Base-by-base conservation (phyloP, 768 basidiomycete species). In the Tulasnella calospora region DNA sequence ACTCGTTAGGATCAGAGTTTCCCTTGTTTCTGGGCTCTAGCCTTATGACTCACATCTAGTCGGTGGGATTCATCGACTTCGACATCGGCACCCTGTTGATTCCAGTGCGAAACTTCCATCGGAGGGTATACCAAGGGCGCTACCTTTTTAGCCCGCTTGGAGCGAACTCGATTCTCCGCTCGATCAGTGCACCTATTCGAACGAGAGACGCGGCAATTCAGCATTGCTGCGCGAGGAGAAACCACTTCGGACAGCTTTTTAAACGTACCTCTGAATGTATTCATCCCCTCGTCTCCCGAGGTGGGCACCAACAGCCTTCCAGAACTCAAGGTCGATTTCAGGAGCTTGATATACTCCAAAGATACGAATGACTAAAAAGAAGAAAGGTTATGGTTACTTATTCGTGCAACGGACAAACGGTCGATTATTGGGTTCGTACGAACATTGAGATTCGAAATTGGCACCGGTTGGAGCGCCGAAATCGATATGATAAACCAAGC, bases 401-500 rank as follows among this genome's bases (percentile, higher is more conserved):
- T 55, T 17, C 8, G 51, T 55, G n/a, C 15, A n/a, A 55, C n/a
- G 8, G n/a, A 17, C 51, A 21, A 21, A 30, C 57, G 23, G 46
- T 19, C 35, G 41, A 10, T n/a, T n/a, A n/a, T n/a, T n/a, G n/a
- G 40, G 40, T 40, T 40, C 8, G 40, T 9, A n/a, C 73, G 23
- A n/a, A 73, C 74, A 57, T 57, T 76, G 74, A 41, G 44, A 51
- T 57, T 67, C 74, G 7, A 7, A 51, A 0, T n/a, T 61, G 7
- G 12, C 51, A 17, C 17, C 74, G 13, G 57, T 30, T 67, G 55
- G 55, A 57, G 55, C 75, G 8, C 61, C 55, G 40, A 76, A 57
- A 38, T 76, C 78, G 35, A 79, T 79, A 36, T 73, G 77, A 46
- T 79, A 79, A 3, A 90, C 85, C 35, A 90, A 82, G 17, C 89